Evolutionary conservation across 2,329 filamentous ascomycete species (phyloP).

Genomic region (Fusarium torulosum): DNA sequence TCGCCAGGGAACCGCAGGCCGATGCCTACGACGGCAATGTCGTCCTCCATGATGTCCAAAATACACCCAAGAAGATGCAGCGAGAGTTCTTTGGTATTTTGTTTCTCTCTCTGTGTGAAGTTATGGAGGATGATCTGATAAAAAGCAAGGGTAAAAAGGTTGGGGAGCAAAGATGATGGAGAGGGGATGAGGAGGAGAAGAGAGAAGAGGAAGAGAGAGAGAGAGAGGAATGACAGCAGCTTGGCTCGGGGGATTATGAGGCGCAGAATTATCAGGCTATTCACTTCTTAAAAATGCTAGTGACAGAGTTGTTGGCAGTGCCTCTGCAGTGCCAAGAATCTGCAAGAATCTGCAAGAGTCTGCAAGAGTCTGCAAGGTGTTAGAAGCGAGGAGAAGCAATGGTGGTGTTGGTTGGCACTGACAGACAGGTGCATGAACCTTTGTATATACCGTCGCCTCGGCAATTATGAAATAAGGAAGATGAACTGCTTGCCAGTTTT

Average conservation of each 20-base stretch:
- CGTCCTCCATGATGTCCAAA: conserved; percentile 50
- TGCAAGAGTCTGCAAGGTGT: background rate
- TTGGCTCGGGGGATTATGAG: background rate
- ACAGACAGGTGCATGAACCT: background rate
- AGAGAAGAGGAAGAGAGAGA: background rate
- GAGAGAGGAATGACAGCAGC: background rate
- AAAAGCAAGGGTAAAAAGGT: background rate
- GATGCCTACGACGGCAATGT: conserved; percentile 66
- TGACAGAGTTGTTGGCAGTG: background rate
- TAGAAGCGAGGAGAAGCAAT: background rate
- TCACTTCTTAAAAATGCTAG: conserved; percentile 2
- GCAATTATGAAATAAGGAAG: background rate
- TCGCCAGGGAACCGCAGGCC: conserved; percentile 65
- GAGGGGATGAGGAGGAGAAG: background rate
- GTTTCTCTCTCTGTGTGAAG: background rate
- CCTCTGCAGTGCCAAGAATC: conserved; percentile 1
- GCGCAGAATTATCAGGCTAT: background rate
- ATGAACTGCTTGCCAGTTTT: background rate
- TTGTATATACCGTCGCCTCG: background rate
- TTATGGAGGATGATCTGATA: background rate
- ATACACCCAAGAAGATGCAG: conserved; percentile 4
- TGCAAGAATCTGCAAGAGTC: background rate
- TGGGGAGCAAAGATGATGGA: conserved; percentile 1
- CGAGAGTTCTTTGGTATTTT: background rate
- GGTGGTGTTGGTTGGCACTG: conserved; percentile 15